phyloP scores from a whole-genome alignment of 257 asterid genomes.

The Primulina huaijiensis region DNA sequence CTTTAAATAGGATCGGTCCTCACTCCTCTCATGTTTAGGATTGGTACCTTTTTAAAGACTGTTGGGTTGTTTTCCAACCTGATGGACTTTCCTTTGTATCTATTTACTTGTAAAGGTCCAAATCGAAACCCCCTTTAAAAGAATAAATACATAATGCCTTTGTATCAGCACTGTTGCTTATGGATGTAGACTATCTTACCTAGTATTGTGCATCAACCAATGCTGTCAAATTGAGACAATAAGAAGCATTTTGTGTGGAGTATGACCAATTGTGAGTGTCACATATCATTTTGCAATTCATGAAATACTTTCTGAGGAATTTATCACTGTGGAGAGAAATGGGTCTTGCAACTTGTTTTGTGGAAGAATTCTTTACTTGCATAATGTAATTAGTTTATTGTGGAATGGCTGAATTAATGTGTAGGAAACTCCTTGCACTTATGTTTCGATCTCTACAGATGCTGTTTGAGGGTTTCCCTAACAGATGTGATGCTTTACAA shows the following conservation, averaged over 20 bases:
- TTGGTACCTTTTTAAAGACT: too few species aligned
- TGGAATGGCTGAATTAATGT: background rate
- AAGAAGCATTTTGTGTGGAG: background rate
- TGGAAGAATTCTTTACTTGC: background rate
- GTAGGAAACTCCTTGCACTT: background rate
- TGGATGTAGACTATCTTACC: background rate
- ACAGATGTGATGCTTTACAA: conserved; percentile 52
- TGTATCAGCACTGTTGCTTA: background rate
- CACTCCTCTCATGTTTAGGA: too few species aligned
- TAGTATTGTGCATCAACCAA: background rate
- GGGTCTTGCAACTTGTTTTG: background rate
- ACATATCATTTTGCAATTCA: background rate
- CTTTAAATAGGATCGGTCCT: too few species aligned
- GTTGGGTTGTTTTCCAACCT: too few species aligned
- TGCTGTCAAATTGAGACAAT: background rate
- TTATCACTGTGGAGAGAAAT: background rate
- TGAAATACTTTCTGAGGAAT: conserved; percentile 3
- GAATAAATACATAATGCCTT: background rate
- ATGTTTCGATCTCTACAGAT: conserved; percentile 38
- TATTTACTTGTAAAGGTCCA: background rate
- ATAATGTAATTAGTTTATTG: background rate
- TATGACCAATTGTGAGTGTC: background rate
- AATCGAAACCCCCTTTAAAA: background rate
- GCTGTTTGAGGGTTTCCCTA: conserved; percentile 85
- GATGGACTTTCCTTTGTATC: background rate